Evolutionary conservation across 2,329 filamentous ascomycete species (phyloP).

Genomic region (Rhytidhysteron rufulum): DNA sequence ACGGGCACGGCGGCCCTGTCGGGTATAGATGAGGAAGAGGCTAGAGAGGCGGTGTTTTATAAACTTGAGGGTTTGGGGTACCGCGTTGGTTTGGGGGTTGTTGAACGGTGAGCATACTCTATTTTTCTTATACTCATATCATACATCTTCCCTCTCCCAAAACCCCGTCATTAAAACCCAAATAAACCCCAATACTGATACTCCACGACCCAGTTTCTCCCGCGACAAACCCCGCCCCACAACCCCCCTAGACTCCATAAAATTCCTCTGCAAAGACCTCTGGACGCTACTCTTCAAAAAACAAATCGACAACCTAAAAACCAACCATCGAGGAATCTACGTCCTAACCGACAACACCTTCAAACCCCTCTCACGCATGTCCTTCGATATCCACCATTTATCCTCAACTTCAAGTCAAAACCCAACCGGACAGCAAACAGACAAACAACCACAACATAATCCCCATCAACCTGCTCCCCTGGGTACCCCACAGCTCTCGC

Average conservation of each 20-base stretch:
- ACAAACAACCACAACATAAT: conserved; percentile 21
- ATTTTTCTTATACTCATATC: conserved; percentile 1
- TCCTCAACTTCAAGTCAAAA: too few species aligned
- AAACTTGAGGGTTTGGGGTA: conserved; percentile 83
- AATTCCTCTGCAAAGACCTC: conserved; percentile 97
- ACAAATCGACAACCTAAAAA: conserved; percentile 98
- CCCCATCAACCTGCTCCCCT: too few species aligned
- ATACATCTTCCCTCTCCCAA: not conserved
- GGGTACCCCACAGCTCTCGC: not conserved
- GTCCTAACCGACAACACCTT: conserved; percentile 93
- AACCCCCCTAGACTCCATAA: conserved; percentile 92
- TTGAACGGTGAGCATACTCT: conserved; percentile 66
- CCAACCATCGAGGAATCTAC: conserved; percentile 94
- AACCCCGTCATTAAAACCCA: not conserved
- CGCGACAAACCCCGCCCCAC: conserved; percentile 81
- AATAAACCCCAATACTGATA: conserved; percentile 2
- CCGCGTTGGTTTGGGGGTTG: conserved; percentile 85
- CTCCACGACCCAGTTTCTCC: conserved; percentile 61
- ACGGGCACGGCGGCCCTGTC: conserved; percentile 10
- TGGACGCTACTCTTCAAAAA: conserved; percentile 95
- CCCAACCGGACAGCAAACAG: too few species aligned
- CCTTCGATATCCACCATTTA: conserved; percentile 70
- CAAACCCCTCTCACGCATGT: conserved; percentile 85
- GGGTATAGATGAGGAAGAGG: conserved; percentile 69
- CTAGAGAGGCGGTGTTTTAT: conserved; percentile 79